phyloP scores from a whole-genome alignment of 176 grass and related monocot genomes.

The Lolium perenne region DNA sequence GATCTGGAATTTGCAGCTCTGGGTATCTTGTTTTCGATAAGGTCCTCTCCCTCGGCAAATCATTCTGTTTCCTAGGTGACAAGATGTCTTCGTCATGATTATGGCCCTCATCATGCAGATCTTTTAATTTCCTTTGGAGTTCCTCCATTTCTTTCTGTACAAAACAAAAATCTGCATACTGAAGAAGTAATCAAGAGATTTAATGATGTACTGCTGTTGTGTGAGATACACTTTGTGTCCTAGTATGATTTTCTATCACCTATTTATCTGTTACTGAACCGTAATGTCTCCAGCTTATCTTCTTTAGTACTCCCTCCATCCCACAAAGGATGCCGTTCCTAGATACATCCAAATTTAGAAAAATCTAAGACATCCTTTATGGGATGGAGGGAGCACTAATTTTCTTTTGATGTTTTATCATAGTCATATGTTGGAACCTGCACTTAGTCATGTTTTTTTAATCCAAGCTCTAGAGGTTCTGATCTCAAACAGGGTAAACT shows the following conservation, averaged over 20 bases:
- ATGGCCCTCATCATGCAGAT: conserved; percentile 24
- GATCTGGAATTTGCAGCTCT: conserved; percentile 41
- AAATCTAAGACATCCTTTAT: no score
- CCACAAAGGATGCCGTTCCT: no score
- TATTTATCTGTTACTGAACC: conserved; percentile 8
- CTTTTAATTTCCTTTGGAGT: conserved; percentile 49
- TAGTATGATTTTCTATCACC: conserved; percentile 1
- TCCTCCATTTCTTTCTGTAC: conserved; percentile 43
- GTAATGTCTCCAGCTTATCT: neutral
- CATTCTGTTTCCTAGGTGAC: conserved; percentile 34
- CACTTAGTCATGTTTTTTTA: neutral
- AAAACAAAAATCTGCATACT: no score
- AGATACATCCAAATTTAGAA: no score
- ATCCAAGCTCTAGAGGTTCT: neutral
- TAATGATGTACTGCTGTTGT: conserved; percentile 10
- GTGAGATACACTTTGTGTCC: neutral
- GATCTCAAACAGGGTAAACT: conserved; percentile 9
- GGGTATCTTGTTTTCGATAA: conserved; percentile 35
- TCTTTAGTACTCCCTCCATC: neutral
- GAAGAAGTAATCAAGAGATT: conserved; percentile 10
- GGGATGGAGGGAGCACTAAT: neutral
- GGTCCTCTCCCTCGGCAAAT: conserved; percentile 19
- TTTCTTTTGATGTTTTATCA: neutral
- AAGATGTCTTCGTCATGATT: conserved; percentile 22
- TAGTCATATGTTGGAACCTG: conserved; percentile 16